Base-by-base conservation (phyloP, 768 basidiomycete genomes). In the Mrakia gelida region DNA sequence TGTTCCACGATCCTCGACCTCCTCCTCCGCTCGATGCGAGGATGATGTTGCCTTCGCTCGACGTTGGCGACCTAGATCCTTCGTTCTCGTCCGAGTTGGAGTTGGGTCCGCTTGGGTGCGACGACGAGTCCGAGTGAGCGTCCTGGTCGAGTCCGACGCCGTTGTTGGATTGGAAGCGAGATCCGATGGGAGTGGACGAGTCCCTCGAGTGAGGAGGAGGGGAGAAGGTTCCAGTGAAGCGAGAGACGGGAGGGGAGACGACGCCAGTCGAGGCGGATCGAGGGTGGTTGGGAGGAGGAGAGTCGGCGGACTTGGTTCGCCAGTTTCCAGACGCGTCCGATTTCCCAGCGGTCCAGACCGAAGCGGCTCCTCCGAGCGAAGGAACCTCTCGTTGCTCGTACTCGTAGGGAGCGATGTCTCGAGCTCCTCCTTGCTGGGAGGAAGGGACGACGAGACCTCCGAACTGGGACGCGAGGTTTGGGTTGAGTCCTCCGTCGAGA, bases 241-340 rank as follows among this genome's bases (percentile, higher is more conserved):
- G 71, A 10, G 71, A 56, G 38, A 72, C 49, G 9, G 49, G 71
- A 49, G 52, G 28, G 15, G n/a, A 16, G 28, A 56, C 32, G 18
- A 21, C 52, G 18, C 67, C 67, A 34, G 67, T 38, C 32, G 67
- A 70, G 38, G 26, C 41, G 23, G 67, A 41, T 34, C 67, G 67
- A 38, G 67, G 67, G 21, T 72, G 45, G 71, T 54, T 16, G 23
- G 56, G 32, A 61, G 52, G 72, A 61, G 72, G 56, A 26, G 72
- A 73, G 28, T 52, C 49, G 28, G 72, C 30, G 23, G 52, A 9
- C 52, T 73, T 73, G 52, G 28, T 61, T 32, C 72, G 9, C 72
- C 72, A 73, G 56, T 73, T 73, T 28, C 49, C 72, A 38, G 72
- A 73, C 49, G 71, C 43, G 45, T 72, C 71, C 30, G 71, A 72